Percentiles rank a stretch among this genome's conserved stretches.
Conservation (phyloP, 192 early-diverging fungal species). For the Backusella morwellensis region DNA sequence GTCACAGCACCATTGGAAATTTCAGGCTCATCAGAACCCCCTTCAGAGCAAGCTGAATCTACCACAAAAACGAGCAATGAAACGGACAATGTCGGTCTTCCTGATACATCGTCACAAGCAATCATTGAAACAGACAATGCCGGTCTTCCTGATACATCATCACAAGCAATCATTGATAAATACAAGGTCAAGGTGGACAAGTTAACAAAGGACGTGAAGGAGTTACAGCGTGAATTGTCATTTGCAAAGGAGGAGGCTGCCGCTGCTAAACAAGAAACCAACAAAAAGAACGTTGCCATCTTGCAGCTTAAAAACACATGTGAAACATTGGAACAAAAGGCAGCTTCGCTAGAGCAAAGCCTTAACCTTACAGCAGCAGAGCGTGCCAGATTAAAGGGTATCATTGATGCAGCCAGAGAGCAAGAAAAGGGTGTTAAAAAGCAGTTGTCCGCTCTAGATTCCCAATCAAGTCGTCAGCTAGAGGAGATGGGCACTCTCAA, state of each 20-base stretch:
- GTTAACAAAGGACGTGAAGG: neutral
- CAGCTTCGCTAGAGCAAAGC: neutral
- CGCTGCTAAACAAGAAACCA: neutral
- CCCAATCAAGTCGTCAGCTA: neutral
- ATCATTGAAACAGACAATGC: neutral
- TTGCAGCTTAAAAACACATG: neutral
- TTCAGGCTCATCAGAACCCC: neutral
- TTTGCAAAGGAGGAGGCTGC: neutral
- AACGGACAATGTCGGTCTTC: neutral
- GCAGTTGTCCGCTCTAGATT: neutral
- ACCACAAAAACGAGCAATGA: neutral
- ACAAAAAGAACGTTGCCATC: neutral
- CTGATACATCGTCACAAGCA: neutral
- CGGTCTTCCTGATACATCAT: neutral
- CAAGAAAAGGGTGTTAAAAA: neutral
- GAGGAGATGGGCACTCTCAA: neutral
- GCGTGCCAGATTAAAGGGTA: neutral
- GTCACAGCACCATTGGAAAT: too few relatives aligned
- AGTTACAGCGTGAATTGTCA: neutral
- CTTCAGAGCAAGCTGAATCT: neutral
- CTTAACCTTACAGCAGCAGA: neutral
- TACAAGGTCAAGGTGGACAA: neutral
- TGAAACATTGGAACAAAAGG: neutral
- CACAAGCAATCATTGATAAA: neutral
- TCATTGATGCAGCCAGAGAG: neutral